Evolutionary conservation across 2,329 filamentous ascomycete genomes (phyloP).

Genomic region (Stagonosporopsis chrysanthemi): DNA sequence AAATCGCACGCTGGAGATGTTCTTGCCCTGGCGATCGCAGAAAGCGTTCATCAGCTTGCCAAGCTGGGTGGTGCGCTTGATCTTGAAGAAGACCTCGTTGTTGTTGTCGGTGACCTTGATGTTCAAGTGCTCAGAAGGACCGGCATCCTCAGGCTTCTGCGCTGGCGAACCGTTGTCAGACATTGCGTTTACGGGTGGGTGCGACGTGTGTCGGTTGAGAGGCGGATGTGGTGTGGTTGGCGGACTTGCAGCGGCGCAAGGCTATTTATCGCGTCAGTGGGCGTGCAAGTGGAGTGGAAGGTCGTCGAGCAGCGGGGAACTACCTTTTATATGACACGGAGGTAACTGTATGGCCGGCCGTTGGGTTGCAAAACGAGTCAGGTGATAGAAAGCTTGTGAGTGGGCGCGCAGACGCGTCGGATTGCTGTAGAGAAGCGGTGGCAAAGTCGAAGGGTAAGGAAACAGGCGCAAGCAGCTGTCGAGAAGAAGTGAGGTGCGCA

Average conservation of each 20-base stretch:
- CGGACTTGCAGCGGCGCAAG: slow-evolving; percentile 13
- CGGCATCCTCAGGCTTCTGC: slow-evolving; percentile 55
- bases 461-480: slow-evolving; percentile 33
- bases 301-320: slow-evolving; percentile 30
- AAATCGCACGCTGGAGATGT: slow-evolving; percentile 83
- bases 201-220: slow-evolving; percentile 7
- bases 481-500: slow-evolving; percentile 29
- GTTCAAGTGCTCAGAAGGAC: slow-evolving; percentile 83
- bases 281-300: slow-evolving; percentile 31
- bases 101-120: slow-evolving; percentile 99
- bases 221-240: slow-evolving; percentile 6
- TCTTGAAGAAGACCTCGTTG: slow-evolving; percentile 99
- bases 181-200: slow-evolving; percentile 33
- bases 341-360: slow-evolving; percentile 26
- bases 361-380: slow-evolving; percentile 19
- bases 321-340: slow-evolving; percentile 32
- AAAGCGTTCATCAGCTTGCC: slow-evolving; percentile 99
- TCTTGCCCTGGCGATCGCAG: slow-evolving; percentile 94
- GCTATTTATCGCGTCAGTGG: slow-evolving; percentile 27
- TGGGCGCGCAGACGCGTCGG: slow-evolving; percentile 26
- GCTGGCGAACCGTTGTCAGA: slow-evolving; percentile 55
- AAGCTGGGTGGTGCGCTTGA: slow-evolving; percentile 93
- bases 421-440: slow-evolving; percentile 29
- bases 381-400: slow-evolving; percentile 21
- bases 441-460: slow-evolving; percentile 32